A percentile compares a stretch with the other conserved stretches of the same genome.
Conservation (phyloP, 306 rosid genomes). For the Quercus agrifolia region DNA sequence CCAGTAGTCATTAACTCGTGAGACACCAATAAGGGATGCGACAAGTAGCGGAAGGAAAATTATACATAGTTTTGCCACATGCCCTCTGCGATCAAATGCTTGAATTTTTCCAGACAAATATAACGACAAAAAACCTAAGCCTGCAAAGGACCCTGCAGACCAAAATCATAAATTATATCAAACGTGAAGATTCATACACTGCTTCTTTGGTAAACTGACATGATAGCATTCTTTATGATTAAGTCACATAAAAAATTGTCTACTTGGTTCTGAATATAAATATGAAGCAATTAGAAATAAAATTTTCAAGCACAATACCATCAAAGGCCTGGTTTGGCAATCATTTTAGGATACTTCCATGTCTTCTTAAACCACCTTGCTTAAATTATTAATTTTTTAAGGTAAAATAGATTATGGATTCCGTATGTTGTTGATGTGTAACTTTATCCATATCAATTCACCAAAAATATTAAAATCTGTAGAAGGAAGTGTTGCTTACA, state of each 20-base stretch:
- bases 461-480: background rate
- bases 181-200: slow-evolving; percentile 4
- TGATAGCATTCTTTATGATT: background rate
- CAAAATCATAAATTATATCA: slow-evolving; percentile 3
- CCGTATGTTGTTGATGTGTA: background rate
- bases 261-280: background rate
- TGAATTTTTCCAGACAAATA: slow-evolving; percentile 80
- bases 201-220: background rate
- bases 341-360: background rate
- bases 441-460: background rate
- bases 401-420: background rate
- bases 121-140: slow-evolving; percentile 75
- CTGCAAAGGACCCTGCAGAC: slow-evolving; percentile 86
- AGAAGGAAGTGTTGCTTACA: slow-evolving; percentile 47
- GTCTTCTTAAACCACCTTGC: background rate
- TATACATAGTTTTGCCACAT: slow-evolving; percentile 75
- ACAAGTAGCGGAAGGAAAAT: slow-evolving; percentile 69
- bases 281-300: no score
- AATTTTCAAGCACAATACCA: no score
- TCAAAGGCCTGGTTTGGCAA: no score
- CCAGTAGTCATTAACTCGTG: slow-evolving; percentile 92
- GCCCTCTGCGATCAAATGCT: slow-evolving; percentile 77
- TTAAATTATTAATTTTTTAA: background rate
- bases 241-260: background rate
- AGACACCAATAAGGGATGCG: slow-evolving; percentile 75